phyloP scores from a whole-genome alignment of 2,329 filamentous ascomycete genomes.

The Mycosphaerelloides madeirae region DNA sequence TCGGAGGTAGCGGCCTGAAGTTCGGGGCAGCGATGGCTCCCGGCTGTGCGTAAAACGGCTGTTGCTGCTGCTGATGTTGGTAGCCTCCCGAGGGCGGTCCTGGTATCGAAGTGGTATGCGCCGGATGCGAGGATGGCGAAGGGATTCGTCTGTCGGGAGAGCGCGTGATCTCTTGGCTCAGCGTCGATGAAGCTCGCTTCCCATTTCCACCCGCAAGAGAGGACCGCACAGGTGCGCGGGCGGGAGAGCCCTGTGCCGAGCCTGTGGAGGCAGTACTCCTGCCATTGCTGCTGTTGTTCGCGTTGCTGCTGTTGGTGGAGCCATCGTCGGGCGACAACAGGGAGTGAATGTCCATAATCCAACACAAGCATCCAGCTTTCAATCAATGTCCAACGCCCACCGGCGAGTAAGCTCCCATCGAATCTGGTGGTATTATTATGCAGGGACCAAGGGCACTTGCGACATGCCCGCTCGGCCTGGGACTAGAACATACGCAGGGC shows the following conservation, averaged over 20 bases:
- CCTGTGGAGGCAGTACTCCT: not conserved
- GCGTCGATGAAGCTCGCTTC: conserved; percentile 36
- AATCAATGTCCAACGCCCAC: too few relatives aligned
- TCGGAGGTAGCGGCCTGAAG: conserved; percentile 22
- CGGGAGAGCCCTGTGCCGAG: conserved; percentile 7
- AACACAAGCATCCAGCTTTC: not conserved
- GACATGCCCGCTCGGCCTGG: too few relatives aligned
- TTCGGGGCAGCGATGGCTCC: conserved; percentile 13
- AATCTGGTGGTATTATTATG: not conserved
- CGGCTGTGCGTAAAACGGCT: conserved; percentile 10
- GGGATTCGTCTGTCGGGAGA: conserved; percentile 32
- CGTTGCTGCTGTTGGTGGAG: conserved; percentile 16
- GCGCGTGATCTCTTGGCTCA: conserved; percentile 39
- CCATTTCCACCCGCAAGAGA: conserved; percentile 20
- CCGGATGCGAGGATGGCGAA: conserved; percentile 4
- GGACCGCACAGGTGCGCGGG: conserved; percentile 2
- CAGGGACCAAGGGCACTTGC: conserved; percentile 15
- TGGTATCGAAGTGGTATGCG: conserved; percentile 1
- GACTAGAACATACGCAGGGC: too few relatives aligned
- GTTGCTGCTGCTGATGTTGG: conserved; percentile 11
- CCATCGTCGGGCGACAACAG: conserved; percentile 46
- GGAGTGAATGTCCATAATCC: conserved; percentile 46
- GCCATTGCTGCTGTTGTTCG: not conserved
- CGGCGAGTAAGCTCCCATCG: too few relatives aligned
- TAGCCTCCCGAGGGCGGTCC: conserved; percentile 5